Evolutionary conservation across 495 filamentous ascomycete genomes (phyloP).

Genomic region (Aspergillus bertholletiae): DNA sequence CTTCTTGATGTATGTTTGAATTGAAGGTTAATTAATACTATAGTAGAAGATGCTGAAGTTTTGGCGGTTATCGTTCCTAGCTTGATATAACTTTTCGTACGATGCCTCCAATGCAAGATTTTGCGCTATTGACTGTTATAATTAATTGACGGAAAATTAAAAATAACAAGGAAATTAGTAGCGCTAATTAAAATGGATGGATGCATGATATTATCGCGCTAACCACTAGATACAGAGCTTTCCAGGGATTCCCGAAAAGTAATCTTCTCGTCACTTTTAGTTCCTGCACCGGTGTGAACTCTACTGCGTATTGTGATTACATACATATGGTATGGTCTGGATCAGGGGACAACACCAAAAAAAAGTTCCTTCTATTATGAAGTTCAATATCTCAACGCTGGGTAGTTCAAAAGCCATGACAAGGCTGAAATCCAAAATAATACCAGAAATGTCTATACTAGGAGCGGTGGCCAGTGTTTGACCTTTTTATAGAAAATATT

Average conservation of each 20-base stretch:
- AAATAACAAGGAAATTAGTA: not conserved
- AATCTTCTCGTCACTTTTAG: slow-evolving; percentile 7
- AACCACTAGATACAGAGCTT: not conserved
- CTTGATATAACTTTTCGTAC: not conserved
- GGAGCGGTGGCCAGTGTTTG: not conserved
- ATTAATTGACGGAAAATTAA: not conserved
- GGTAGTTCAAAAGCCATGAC: not conserved
- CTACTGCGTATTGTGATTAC: slow-evolving; percentile 12
- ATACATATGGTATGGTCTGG: not conserved
- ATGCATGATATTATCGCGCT: slow-evolving; percentile 2
- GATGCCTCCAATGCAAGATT: not conserved
- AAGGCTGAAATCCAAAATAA: not conserved
- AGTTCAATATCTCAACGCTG: not conserved
- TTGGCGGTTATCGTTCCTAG: no score
- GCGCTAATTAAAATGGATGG: not conserved
- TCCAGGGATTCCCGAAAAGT: slow-evolving; percentile 9
- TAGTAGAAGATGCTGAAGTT: no score
- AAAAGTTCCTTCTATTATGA: not conserved
- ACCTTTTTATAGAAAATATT: not conserved
- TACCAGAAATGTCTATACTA: not conserved
- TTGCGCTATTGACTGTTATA: not conserved
- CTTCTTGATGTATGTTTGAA: no score
- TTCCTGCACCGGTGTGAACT: slow-evolving; percentile 17
- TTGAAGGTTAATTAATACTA: no score
- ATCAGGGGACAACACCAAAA: no score